These are phyloP conservation scores for Alternaria sp. DNA, from an alignment of 2,329 filamentous ascomycete species.

Conservation along the genomic window DNA sequence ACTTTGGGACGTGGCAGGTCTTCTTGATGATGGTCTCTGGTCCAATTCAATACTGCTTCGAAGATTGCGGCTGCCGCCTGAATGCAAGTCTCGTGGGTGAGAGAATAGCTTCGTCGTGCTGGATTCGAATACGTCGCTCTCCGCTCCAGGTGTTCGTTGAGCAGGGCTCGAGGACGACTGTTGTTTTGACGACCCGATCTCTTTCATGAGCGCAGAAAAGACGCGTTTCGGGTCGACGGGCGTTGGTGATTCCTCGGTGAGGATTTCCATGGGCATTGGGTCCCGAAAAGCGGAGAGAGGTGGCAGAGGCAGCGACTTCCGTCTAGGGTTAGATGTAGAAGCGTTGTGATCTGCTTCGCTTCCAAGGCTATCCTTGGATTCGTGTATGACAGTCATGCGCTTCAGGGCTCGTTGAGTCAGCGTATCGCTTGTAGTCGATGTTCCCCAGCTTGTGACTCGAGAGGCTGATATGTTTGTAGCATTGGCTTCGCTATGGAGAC, in stretches of 20 bases:
- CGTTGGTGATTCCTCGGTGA: slow-evolving; percentile 34
- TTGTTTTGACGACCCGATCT: slow-evolving; percentile 36
- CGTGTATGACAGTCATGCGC: slow-evolving; percentile 70
- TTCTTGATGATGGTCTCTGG: slow-evolving; percentile 15
- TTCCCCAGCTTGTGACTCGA: slow-evolving; percentile 75
- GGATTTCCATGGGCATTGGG: slow-evolving; percentile 41
- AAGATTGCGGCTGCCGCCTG: slow-evolving; percentile 20
- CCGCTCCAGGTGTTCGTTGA: slow-evolving; percentile 24
- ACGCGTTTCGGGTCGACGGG: slow-evolving; percentile 46
- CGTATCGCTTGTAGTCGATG: slow-evolving; percentile 67
- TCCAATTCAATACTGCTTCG: slow-evolving; percentile 18
- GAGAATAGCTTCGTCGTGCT: slow-evolving; percentile 29
- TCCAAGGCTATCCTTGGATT: slow-evolving; percentile 54
- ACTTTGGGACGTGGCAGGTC: slow-evolving; percentile 21
- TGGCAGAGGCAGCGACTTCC: slow-evolving; percentile 32
- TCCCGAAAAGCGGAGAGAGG: slow-evolving; percentile 40
- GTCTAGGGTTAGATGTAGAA: slow-evolving; percentile 13
- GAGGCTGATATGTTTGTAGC: slow-evolving; percentile 61
- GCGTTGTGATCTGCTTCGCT: slow-evolving; percentile 32
- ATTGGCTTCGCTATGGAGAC: slow-evolving; percentile 49
- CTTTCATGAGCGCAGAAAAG: slow-evolving; percentile 48
- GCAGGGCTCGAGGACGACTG: neutral
- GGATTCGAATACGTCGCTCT: slow-evolving; percentile 40
- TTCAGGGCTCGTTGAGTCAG: slow-evolving; percentile 62
- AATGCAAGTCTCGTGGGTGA: slow-evolving; percentile 18